These are phyloP conservation scores for Fusarium pseudonygamai DNA, from an alignment of 2,329 filamentous ascomycete genomes.

Conservation along the genomic window DNA sequence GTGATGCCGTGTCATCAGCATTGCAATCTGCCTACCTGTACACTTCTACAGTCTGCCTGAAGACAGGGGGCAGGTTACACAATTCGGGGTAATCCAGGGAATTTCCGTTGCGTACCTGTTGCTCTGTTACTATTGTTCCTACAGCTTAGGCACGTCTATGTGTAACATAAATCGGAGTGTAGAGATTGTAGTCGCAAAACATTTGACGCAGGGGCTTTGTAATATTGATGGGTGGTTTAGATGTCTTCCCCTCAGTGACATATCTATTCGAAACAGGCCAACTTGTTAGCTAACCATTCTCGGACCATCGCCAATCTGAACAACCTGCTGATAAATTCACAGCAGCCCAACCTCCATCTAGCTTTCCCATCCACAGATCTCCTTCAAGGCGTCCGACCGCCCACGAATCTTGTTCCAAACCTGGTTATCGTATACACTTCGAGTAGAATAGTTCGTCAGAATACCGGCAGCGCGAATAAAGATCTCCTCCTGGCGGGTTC, in stretches of 20 bases:
- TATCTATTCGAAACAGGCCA: background rate
- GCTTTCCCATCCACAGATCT: background rate
- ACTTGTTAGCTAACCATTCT: background rate
- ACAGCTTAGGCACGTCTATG: background rate
- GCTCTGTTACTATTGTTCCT: background rate
- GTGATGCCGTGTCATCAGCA: background rate
- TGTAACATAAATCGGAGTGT: rapidly evolving
- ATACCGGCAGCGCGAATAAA: background rate
- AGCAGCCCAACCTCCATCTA: rapidly evolving
- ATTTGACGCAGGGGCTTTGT: background rate
- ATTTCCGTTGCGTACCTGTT: background rate
- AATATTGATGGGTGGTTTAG: background rate
- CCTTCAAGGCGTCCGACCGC: background rate
- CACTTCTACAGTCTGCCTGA: background rate
- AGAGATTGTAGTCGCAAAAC: background rate
- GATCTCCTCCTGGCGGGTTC: background rate
- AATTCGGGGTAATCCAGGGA: background rate
- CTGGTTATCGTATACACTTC: background rate
- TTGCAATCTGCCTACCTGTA: background rate
- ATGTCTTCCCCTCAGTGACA: background rate
- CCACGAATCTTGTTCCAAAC: background rate
- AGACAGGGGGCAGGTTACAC: background rate
- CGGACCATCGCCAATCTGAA: background rate
- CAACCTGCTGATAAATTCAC: rapidly evolving
- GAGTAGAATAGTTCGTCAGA: background rate